phyloP scores from a whole-genome alignment of 768 basidiomycete species.

The Boletus sp. region DNA sequence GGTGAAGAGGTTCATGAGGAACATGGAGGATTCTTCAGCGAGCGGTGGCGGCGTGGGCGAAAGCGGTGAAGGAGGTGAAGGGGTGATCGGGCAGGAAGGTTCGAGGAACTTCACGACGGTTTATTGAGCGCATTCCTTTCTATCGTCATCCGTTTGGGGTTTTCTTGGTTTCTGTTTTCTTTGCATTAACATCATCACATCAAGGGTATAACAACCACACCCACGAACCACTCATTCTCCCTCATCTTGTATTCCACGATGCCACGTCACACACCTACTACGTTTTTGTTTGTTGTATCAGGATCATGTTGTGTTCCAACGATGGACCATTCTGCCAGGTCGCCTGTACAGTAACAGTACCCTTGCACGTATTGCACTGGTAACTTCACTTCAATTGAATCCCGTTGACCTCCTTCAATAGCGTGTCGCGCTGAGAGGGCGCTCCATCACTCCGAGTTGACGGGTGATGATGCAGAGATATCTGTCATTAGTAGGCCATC shows the following conservation, averaged over 20 bases:
- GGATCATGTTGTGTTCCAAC: conserved; percentile 2
- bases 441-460: too few species aligned
- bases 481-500: too few species aligned
- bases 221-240: conserved; percentile 1
- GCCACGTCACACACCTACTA: neutral
- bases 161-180: neutral
- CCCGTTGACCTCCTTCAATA: too few species aligned
- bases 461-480: too few species aligned
- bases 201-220: conserved; percentile 7
- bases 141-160: conserved; percentile 12
- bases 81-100: conserved; percentile 49
- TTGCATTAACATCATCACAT: conserved; percentile 9
- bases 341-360: conserved; percentile 8
- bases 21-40: conserved; percentile 20
- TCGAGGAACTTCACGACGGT: conserved; percentile 57
- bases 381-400: neutral
- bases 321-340: neutral
- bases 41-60: conserved; percentile 18
- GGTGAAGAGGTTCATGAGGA: conserved; percentile 61
- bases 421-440: too few species aligned
- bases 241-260: conserved; percentile 15
- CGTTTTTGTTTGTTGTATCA: conserved; percentile 6
- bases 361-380: conserved; percentile 1
- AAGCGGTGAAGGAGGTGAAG: conserved; percentile 32
- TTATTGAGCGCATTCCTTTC: conserved; percentile 32